Evolutionary conservation across 768 basidiomycete genomes (phyloP), one percentile per base, ranked within the genome.

Genomic region (Grammothele lineata): DNA sequence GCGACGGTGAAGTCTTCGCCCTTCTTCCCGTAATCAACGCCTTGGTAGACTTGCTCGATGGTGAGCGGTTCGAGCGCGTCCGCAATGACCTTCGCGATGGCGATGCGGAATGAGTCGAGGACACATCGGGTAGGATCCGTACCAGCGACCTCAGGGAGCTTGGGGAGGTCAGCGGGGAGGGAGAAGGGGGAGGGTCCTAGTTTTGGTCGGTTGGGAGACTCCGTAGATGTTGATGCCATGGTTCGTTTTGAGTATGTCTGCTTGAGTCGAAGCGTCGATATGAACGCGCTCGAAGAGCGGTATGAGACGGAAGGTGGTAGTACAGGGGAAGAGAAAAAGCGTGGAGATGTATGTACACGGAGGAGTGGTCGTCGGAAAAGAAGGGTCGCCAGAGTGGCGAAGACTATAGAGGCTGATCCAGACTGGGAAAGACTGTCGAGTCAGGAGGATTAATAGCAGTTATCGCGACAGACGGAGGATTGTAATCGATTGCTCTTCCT

Each of bases 1-100:
- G 95, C 92, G 17, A 97, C 79, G 0, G 87, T 87, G 57, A 96
- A 92, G 68, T 98, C 95, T 36, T 77, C 83, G n/a, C 88, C 91
- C 67, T 94, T 94, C 69, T 94, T 92, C 27, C 89, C 91, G 53
- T 85, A 88, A 62, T 93, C 87, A 0, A 96, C 85, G 18, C 89
- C 93, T 19, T 76, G 63, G 66, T 89, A 96, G 0, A 83, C 91
- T 58, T 89, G 81, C 33, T 88, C 87, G 22, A 91, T 50, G 0
- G 84, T 74, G 42, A 95, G 66, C 2, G 67, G 66, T 23, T 82
- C 80, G 6, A 91, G 66, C 0, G 80, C 76, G 41, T 85, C 81
- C 7, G 81, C 77, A 23, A 91, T 61, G 50, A 77, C 74, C 58
- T 83, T 74, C 4, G 92, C 89, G 56, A 92, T 87, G 32, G 89